These are phyloP conservation scores for Saprolegnia diclina DNA, from an alignment of 352 stramenopile genomes.

Conservation along the genomic window DNA sequence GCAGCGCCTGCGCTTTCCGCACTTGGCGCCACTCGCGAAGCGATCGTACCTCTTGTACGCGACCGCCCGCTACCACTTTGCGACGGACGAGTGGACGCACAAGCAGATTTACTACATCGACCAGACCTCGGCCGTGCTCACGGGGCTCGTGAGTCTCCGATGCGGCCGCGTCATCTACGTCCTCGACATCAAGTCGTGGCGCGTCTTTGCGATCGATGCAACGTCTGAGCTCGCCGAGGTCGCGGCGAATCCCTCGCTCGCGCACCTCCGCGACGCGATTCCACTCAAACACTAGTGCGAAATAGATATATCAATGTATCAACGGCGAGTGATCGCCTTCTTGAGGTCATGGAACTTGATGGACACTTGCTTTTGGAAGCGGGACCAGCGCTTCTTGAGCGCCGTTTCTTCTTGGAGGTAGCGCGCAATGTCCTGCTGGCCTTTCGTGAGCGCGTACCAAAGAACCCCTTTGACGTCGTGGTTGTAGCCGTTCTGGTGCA, in stretches of 20 bases:
- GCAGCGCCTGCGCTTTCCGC: not conserved
- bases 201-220: not conserved
- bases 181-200: conserved; percentile 20
- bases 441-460: not conserved
- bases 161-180: not conserved
- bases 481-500: conserved; percentile 12
- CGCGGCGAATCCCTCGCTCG: not conserved
- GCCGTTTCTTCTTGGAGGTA: conserved; percentile 4
- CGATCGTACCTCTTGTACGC: conserved; percentile 10
- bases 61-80: conserved; percentile 8
- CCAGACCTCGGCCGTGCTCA: conserved; percentile 8
- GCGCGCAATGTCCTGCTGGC: conserved; percentile 3
- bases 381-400: conserved; percentile 4
- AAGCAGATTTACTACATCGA: conserved; percentile 9
- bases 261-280: not conserved
- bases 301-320: not conserved
- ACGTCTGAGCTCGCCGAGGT: not conserved
- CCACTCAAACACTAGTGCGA: not conserved
- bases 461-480: conserved; percentile 4
- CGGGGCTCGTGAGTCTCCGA: not conserved
- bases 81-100: not conserved
- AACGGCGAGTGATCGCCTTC: not conserved
- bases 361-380: conserved; percentile 1
- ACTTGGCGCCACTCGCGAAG: not conserved
- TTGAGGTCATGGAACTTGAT: not conserved